Conservation (phyloP, 495 filamentous ascomycete genomes). For the Umbilicaria muhlenbergii region DNA sequence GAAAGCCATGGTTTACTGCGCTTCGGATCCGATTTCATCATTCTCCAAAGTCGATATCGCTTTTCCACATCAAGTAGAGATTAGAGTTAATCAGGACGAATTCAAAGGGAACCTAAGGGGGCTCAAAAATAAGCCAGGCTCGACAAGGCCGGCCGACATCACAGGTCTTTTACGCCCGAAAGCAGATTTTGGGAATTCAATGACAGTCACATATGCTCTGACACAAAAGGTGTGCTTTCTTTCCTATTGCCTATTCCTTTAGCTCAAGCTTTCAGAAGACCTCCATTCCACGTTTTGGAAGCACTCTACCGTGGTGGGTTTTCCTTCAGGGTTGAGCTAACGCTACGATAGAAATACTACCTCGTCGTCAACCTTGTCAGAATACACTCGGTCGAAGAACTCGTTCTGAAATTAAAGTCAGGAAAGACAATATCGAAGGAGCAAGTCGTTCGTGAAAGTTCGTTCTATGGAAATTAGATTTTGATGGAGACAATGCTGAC, state of each 20-base stretch:
- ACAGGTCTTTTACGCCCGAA: slow-evolving; percentile 59
- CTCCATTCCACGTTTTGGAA: background rate
- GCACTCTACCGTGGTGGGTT: background rate
- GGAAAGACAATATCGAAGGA: slow-evolving; percentile 64
- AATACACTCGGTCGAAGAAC: slow-evolving; percentile 49
- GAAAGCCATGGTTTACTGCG: slow-evolving; percentile 71
- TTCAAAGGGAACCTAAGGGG: slow-evolving; percentile 82
- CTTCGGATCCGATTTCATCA: slow-evolving; percentile 35
- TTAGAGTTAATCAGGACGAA: slow-evolving; percentile 78
- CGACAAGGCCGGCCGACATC: slow-evolving; percentile 83
- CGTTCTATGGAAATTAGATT: slow-evolving; percentile 13
- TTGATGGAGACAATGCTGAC: too few relatives aligned
- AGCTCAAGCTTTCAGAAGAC: background rate
- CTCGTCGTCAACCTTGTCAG: slow-evolving; percentile 60
- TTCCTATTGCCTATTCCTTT: slow-evolving; percentile 4
- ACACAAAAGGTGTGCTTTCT: slow-evolving; percentile 55
- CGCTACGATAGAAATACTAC: slow-evolving; percentile 51
- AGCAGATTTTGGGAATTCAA: slow-evolving; percentile 51
- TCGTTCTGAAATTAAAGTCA: slow-evolving; percentile 50
- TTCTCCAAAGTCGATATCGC: slow-evolving; percentile 55
- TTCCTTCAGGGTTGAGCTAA: background rate
- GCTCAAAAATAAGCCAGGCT: slow-evolving; percentile 87
- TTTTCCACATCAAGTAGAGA: slow-evolving; percentile 82
- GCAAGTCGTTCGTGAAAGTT: slow-evolving; percentile 73
- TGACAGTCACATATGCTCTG: slow-evolving; percentile 82